Percentiles rank a stretch among this genome's conserved stretches.
Evolutionary conservation across 2,329 filamentous ascomycete species (phyloP).

Genomic region (Fusarium buharicum): DNA sequence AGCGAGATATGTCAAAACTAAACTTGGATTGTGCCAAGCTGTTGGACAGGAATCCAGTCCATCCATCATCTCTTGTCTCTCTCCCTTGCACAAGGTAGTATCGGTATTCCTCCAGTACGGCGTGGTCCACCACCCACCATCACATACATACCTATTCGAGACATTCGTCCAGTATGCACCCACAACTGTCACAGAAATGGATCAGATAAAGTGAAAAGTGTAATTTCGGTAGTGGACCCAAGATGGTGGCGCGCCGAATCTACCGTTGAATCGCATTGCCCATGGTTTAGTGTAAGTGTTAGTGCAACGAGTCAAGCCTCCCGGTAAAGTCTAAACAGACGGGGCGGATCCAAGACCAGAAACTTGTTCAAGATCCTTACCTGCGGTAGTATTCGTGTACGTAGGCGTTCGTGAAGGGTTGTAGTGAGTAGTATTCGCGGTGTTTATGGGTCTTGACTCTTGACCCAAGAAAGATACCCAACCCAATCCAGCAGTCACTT

Average conservation of each 20-base stretch:
- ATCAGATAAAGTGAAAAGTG: conserved; percentile 40
- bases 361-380: not conserved
- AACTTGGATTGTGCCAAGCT: not conserved
- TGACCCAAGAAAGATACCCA: too few relatives aligned
- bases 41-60: not conserved
- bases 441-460: not conserved
- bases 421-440: not conserved
- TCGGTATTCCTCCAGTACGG: not conserved
- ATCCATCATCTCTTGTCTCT: not conserved
- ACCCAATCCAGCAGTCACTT: not conserved
- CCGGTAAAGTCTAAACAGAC: conserved; percentile 17
- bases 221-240: conserved; percentile 40
- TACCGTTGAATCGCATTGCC: conserved; percentile 28
- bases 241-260: conserved; percentile 18
- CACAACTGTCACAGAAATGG: conserved; percentile 18
- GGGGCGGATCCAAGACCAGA: conserved; percentile 5
- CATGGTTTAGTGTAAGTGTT: conserved; percentile 6
- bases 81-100: not conserved
- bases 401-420: too few relatives aligned
- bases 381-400: not conserved
- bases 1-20: not conserved
- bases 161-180: not conserved
- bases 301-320: conserved; percentile 11
- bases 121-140: not conserved
- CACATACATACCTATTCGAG: conserved; percentile 1